phyloP scores from a whole-genome alignment of 2,329 filamentous ascomycete genomes.

The Calonectria honghensis region DNA sequence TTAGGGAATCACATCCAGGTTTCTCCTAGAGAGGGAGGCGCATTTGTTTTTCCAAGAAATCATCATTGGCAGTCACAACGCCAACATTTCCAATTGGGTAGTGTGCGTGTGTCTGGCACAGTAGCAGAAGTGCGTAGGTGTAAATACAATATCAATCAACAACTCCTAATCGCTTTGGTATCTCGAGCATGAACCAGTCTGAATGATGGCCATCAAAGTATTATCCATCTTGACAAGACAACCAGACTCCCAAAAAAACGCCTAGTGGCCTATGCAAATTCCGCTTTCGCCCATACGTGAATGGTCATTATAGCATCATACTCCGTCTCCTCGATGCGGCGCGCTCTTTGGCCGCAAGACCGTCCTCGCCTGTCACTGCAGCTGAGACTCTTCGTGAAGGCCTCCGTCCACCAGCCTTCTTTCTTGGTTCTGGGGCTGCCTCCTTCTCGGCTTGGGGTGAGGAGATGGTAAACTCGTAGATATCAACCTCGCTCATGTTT shows the following conservation, averaged over 20 bases:
- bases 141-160: constrained; percentile 58
- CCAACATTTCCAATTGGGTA: constrained; percentile 48
- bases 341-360: constrained; percentile 53
- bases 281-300: constrained; percentile 44
- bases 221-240: constrained; percentile 48
- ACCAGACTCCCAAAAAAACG: constrained; percentile 54
- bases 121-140: constrained; percentile 49
- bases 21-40: constrained; percentile 41
- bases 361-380: constrained; percentile 61
- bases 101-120: constrained; percentile 42
- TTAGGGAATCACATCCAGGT: constrained; percentile 38
- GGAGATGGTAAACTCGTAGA: constrained; percentile 73
- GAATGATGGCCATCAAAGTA: constrained; percentile 54
- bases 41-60: constrained; percentile 49
- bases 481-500: constrained; percentile 62
- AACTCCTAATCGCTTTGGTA: constrained; percentile 61
- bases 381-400: constrained; percentile 64
- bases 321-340: constrained; percentile 70
- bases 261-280: constrained; percentile 50
- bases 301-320: constrained; percentile 73
- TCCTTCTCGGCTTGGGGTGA: constrained; percentile 64
- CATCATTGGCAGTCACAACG: constrained; percentile 45
- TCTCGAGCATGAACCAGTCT: constrained; percentile 58
- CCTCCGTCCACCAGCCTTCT: constrained; percentile 58
- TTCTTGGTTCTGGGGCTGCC: constrained; percentile 49